Evolutionary conservation across 75 land plant species (phyloP), one percentile per base, ranked within the genome.

Genomic region (Sequoiadendron giganteum): DNA sequence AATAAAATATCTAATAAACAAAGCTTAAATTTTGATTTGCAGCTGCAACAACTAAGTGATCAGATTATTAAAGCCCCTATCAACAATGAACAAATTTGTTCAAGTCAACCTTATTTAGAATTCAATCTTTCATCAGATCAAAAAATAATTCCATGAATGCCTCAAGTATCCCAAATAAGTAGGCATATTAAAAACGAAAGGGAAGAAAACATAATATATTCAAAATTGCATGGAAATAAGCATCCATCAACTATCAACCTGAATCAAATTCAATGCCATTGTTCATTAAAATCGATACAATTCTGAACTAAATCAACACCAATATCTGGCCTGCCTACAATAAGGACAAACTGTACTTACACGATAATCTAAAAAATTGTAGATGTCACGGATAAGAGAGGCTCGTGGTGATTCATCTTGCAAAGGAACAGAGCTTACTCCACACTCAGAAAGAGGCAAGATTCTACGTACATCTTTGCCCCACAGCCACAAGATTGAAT

Each of bases 401-500:
- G 87, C 92, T 25, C 95, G 94, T 39, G 93, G 90, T 21, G 93
- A 88, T 87, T 95, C 99, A 89, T 94, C 90, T 70, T 72, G 85
- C 32, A 75, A 88, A 84, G 95, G 88, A 82, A 81, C 48, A 79
- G 90, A 88, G 68, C 88, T 85, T 19, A 95, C 91, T 14, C 96
- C 97, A 91, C 99, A 98, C 83, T 97, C 97, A 32, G 90, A 58
- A 65, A 97, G 89, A 85, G 88, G 91, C 88, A 98, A 90, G 85
- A 95, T 92, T 34, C 92, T 94, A 43, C 90, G 86, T 72, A 98
- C 92, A 90, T 98, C 96, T 94, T 94, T 94, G 87, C 91, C 93
- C 99, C 99, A 98, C 56, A 95, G 92, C 76, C 90, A 88, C 85
- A 98, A 87, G 49, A 98, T 95, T 14, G 89, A 88, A 65, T 98